phyloP scores from a whole-genome alignment of 2,329 filamentous ascomycete genomes.

The Dothidotthia symphoricarpi region DNA sequence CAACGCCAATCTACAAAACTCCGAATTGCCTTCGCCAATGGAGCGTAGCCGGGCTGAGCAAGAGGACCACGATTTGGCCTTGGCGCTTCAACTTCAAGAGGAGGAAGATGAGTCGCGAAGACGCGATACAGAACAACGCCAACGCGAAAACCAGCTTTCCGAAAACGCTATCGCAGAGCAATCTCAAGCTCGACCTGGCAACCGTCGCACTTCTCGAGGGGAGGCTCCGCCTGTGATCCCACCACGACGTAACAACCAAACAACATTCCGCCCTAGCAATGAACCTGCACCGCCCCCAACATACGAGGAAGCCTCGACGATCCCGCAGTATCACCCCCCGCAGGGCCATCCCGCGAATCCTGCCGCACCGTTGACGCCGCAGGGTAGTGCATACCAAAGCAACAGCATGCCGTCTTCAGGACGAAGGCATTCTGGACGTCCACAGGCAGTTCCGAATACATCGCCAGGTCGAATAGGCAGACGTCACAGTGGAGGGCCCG shows the following conservation, averaged over 20 bases:
- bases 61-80: constrained; percentile 78
- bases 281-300: constrained; percentile 61
- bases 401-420: constrained; percentile 13
- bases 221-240: constrained; percentile 48
- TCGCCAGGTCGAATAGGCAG: constrained; percentile 19
- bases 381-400: constrained; percentile 27
- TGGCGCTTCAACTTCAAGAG: constrained; percentile 90
- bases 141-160: constrained; percentile 66
- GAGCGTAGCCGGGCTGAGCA: constrained; percentile 61
- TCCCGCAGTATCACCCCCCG: constrained; percentile 56
- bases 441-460: constrained; percentile 7
- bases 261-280: constrained; percentile 37
- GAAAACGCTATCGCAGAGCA: constrained; percentile 64
- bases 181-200: constrained; percentile 20
- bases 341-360: constrained; percentile 46
- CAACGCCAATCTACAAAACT: constrained; percentile 12
- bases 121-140: constrained; percentile 57
- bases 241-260: constrained; percentile 43
- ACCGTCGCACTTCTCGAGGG: constrained; percentile 29
- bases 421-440: constrained; percentile 15
- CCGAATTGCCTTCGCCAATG: constrained; percentile 23
- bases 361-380: constrained; percentile 25
- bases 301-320: constrained; percentile 63
- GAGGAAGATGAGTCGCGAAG: constrained; percentile 81
- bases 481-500: constrained; percentile 17